These are phyloP conservation scores for Conidiobolus incongruus DNA, from an alignment of 371 early-diverging fungal genomes.

Conservation along the genomic window DNA sequence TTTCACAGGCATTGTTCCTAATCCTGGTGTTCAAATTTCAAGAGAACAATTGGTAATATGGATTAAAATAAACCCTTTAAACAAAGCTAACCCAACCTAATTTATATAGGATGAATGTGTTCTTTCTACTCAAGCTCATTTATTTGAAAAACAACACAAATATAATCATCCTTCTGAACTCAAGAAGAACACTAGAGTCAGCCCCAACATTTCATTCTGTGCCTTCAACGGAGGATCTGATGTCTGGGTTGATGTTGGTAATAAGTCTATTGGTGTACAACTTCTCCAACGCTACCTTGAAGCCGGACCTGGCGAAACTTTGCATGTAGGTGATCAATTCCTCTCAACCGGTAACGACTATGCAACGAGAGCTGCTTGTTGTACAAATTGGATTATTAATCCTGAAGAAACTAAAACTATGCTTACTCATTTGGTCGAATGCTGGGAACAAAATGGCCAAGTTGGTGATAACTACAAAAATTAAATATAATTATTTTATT, in stretches of 20 bases:
- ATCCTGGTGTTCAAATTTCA: constrained; percentile 16
- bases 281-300: constrained; percentile 35
- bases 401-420: constrained; percentile 53
- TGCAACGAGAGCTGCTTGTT: constrained; percentile 49
- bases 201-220: constrained; percentile 40
- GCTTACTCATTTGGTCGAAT: constrained; percentile 22
- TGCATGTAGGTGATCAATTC: constrained; percentile 76
- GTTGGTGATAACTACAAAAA: too few relatives aligned
- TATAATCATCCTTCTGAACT: constrained; percentile 13
- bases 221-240: constrained; percentile 72
- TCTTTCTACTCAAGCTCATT: constrained; percentile 25
- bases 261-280: constrained; percentile 43
- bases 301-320: constrained; percentile 22
- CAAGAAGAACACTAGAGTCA: background rate
- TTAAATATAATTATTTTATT: too few relatives aligned
- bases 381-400: constrained; percentile 58
- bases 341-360: constrained; percentile 66
- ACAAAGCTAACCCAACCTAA: background rate
- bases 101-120: constrained; percentile 27
- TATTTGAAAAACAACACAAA: constrained; percentile 20
- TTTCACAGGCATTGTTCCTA: constrained; percentile 11
- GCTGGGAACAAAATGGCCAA: too few relatives aligned
- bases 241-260: constrained; percentile 57
- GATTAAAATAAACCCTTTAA: constrained; percentile 8
- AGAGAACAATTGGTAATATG: constrained; percentile 29